phyloP scores from a whole-genome alignment of 345 rosid species.

The Abelmoschus esculentus region DNA sequence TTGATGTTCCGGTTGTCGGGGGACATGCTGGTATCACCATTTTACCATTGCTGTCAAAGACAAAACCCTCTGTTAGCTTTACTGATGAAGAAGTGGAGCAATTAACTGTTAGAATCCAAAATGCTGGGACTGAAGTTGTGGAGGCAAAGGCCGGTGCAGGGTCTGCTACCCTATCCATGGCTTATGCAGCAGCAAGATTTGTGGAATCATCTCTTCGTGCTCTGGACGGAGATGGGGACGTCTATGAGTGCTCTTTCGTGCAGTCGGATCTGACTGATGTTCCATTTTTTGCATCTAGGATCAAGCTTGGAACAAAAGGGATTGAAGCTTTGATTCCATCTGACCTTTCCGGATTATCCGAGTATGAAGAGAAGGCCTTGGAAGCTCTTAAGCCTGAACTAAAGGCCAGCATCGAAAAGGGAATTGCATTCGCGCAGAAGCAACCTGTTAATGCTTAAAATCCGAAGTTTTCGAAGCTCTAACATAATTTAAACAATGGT shows the following conservation, averaged over 20 bases:
- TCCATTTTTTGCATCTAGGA: constrained; percentile 84
- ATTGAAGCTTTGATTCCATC: constrained; percentile 68
- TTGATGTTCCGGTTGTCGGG: constrained; percentile 89
- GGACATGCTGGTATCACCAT: constrained; percentile 96
- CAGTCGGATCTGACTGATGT: constrained; percentile 70
- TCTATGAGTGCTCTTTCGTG: constrained; percentile 75
- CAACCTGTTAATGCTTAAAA: constrained; percentile 45
- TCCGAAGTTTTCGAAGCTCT: constrained; percentile 3
- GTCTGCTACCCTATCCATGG: constrained; percentile 97
- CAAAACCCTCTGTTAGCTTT: constrained; percentile 63
- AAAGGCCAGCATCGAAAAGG: constrained; percentile 84
- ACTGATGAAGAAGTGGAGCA: constrained; percentile 64
- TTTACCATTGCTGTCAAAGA: constrained; percentile 76
- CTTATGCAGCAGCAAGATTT: constrained; percentile 93
- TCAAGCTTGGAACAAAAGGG: constrained; percentile 79
- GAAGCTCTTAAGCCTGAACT: constrained; percentile 74
- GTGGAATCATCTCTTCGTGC: constrained; percentile 96
- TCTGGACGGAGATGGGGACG: constrained; percentile 81
- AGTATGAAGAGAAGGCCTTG: constrained; percentile 71
- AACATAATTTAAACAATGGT: constrained; percentile 5
- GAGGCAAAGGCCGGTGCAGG: constrained; percentile 98
- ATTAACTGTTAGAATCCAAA: constrained; percentile 82
- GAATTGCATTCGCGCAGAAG: constrained; percentile 63
- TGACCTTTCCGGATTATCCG: constrained; percentile 65
- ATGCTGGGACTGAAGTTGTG: constrained; percentile 92